Base-by-base conservation (phyloP, 345 rosid genomes). In the Boechera stricta region DNA sequence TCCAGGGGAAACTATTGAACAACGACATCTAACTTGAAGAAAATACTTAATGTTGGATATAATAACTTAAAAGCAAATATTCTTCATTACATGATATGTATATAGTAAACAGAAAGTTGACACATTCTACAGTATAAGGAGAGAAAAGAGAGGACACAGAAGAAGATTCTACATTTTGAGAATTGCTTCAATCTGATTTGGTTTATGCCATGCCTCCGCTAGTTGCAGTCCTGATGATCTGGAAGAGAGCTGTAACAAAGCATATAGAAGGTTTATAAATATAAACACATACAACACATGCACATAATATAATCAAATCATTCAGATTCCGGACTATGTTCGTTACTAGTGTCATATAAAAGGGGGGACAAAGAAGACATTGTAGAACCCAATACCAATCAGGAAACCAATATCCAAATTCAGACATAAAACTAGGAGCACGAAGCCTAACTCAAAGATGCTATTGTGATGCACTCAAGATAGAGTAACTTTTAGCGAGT, bases 191-290 rank as follows among this genome's bases (percentile, higher is more conserved):
- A 15, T 55, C 28, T 0, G 9, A 38, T 56, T 59, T 15, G 16
- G 32, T 21, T 83, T 81, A 88, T 3, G 90, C 90, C 90, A 80
- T 80, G 77, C 92, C 90, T 67, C 88, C 86, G 38, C 87, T 85
- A n/a, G 97, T 85, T 26, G 97, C 96, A 2, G 94, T 91, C 84
- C 98, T 86, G 84, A 90, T 92, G 69, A 95, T 92, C 89, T 95
- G 97, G 85, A 95, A 95, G 12, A 94, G 89, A 79, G 97, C 98
- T 89, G 97, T 73, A 63, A 21, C 72, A 68, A 67, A 72, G 16
- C 52, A 64, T 5, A 10, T 21, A n/a, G 2, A 72, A 26, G 35
- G 49, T 70, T 15, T n/a, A 5, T 8, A 9, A 9, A 21, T 18
- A 49, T 10, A 41, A 3, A 51, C 10, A 16, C 16, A 18, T 9